phyloP scores from a whole-genome alignment of 2,329 filamentous ascomycete genomes.

The Dryadomyces quercivorus region DNA sequence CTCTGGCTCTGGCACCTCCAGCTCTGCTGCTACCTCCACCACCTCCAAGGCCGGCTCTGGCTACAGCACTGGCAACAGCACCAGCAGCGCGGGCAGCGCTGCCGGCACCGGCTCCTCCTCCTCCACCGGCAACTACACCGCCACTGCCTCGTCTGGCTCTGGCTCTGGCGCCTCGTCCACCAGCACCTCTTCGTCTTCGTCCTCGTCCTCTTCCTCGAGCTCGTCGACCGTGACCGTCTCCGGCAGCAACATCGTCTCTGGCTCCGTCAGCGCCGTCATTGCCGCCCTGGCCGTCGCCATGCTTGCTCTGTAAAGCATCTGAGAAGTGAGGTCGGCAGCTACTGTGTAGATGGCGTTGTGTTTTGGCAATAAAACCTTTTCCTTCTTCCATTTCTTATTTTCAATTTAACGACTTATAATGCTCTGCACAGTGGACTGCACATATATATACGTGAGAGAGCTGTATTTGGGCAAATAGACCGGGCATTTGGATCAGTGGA shows the following conservation, averaged over 20 bases:
- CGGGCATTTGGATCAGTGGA: not conserved
- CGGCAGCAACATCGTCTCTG: conserved; percentile 12
- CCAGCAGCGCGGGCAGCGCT: not conserved
- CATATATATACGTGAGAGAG: not conserved
- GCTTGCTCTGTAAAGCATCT: conserved; percentile 18
- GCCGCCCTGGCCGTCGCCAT: conserved; percentile 19
- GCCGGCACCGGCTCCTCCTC: conserved; percentile 2
- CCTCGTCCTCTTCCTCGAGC: conserved; percentile 15
- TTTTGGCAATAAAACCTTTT: not conserved
- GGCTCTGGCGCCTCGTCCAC: conserved; percentile 15
- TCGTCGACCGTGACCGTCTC: conserved; percentile 16
- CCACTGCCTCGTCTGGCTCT: conserved; percentile 5
- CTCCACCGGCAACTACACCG: conserved; percentile 3
- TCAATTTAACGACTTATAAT: conserved; percentile 1
- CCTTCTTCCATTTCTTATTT: not conserved
- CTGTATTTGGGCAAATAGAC: not conserved
- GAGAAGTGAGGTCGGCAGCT: no score
- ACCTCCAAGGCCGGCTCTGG: not conserved
- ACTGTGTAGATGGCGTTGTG: not conserved
- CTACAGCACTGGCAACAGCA: conserved; percentile 1
- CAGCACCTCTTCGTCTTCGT: conserved; percentile 16
- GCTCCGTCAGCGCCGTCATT: conserved; percentile 19
- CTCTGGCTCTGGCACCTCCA: not conserved
- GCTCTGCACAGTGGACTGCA: not conserved
- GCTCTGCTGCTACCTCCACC: not conserved